Evolutionary conservation across 352 stramenopile genomes (phyloP).

Genomic region (Phytophthora sojae): DNA sequence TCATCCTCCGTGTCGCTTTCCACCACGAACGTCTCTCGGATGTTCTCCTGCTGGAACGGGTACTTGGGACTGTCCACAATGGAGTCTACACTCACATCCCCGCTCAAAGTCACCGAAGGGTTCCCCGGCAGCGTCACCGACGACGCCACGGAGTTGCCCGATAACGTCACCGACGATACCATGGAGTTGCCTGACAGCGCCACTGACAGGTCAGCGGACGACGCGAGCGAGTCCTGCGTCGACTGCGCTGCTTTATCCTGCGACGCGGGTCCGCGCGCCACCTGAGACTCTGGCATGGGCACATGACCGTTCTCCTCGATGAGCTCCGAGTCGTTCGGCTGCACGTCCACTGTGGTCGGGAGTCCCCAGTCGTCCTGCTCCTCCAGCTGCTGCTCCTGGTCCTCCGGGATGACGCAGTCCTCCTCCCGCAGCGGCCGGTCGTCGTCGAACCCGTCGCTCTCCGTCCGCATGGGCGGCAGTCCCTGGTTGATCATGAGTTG

Average conservation of each 20-base stretch:
- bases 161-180: constrained; percentile 1
- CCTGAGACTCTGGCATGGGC: constrained; percentile 41
- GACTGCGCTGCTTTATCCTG: constrained; percentile 5
- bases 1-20: constrained; percentile 53
- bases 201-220: neutral
- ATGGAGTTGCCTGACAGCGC: constrained; percentile 10
- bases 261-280: constrained; percentile 1
- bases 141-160: constrained; percentile 1
- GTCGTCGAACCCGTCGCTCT: constrained; percentile 43
- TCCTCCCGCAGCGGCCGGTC: constrained; percentile 58
- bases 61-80: constrained; percentile 43
- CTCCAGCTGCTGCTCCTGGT: constrained; percentile 64
- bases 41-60: constrained; percentile 60
- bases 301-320: constrained; percentile 70
- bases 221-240: constrained; percentile 10
- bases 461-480: constrained; percentile 17
- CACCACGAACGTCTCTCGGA: constrained; percentile 57
- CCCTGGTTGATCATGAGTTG: constrained; percentile 60
- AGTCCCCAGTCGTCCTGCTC: constrained; percentile 62
- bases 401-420: constrained; percentile 67
- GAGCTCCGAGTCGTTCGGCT: constrained; percentile 69
- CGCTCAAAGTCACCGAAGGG: constrained; percentile 19
- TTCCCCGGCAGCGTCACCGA: constrained; percentile 17
- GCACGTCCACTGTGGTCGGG: constrained; percentile 7
- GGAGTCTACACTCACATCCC: constrained; percentile 14